Evolutionary conservation across 75 land plant species (phyloP).

Genomic region (Isoetes taiwanensis): DNA sequence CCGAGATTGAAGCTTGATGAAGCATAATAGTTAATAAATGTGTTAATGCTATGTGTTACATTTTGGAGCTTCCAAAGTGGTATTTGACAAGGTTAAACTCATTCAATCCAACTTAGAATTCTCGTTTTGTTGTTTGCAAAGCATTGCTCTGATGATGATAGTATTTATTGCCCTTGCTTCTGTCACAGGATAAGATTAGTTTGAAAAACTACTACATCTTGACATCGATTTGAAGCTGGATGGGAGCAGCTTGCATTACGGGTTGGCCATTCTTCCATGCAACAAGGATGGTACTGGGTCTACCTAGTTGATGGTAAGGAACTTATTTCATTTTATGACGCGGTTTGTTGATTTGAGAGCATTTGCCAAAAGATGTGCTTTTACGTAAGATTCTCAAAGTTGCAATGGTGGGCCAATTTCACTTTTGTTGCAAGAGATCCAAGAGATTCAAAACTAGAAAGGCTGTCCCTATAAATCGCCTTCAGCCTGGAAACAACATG

Average conservation of each 20-base stretch:
- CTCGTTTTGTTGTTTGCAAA: too few relatives aligned
- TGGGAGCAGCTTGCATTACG: constrained; percentile 78
- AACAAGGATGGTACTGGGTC: constrained; percentile 57
- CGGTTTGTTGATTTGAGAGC: too few relatives aligned
- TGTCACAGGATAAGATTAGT: constrained; percentile 81
- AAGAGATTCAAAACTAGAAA: constrained; percentile 55
- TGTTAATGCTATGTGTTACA: too few relatives aligned
- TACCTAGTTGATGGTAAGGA: constrained; percentile 55
- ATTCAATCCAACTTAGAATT: too few relatives aligned
- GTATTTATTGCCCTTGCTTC: constrained; percentile 68
- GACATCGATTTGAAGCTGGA: constrained; percentile 54
- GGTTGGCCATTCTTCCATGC: constrained; percentile 92
- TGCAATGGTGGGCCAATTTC: constrained; percentile 79
- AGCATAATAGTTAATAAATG: too few relatives aligned
- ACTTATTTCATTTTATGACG: too few relatives aligned
- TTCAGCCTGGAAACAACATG: constrained; percentile 64
- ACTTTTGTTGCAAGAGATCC: constrained; percentile 92
- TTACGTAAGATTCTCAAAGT: constrained; percentile 21
- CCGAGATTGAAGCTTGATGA: too few relatives aligned
- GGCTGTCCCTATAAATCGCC: constrained; percentile 71
- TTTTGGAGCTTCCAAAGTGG: too few relatives aligned
- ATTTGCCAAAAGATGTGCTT: too few relatives aligned
- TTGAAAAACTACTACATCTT: constrained; percentile 60
- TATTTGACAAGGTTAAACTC: too few relatives aligned
- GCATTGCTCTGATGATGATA: constrained; percentile 86